These are phyloP conservation scores for Cercospora nicotianae DNA, from an alignment of 2,329 filamentous ascomycete species.

Conservation along the genomic window DNA sequence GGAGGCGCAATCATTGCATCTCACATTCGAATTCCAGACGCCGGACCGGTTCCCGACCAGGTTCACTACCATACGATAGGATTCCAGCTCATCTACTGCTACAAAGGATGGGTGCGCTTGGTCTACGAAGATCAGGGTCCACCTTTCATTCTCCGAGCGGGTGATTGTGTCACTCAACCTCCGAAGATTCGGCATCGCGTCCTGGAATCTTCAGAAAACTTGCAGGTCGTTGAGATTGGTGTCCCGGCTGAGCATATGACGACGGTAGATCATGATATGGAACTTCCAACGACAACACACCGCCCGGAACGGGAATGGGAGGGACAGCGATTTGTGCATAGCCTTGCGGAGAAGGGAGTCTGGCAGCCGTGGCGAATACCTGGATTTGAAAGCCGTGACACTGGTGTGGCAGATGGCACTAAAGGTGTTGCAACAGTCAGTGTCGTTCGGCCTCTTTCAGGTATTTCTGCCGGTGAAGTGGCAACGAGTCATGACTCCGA, in stretches of 20 bases:
- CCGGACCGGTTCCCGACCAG: slow-evolving; percentile 19
- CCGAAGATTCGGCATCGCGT: slow-evolving; percentile 22
- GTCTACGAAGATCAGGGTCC: slow-evolving; percentile 23
- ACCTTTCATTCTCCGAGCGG: slow-evolving; percentile 19
- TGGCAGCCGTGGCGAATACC: slow-evolving; percentile 17
- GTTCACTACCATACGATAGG: slow-evolving; percentile 22
- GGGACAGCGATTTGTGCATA: slow-evolving; percentile 20
- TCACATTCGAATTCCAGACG: slow-evolving; percentile 20
- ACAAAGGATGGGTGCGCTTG: slow-evolving; percentile 18
- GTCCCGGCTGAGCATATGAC: slow-evolving; percentile 23
- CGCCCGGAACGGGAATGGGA: slow-evolving; percentile 20
- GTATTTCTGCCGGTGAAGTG: not conserved
- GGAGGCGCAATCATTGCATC: slow-evolving; percentile 24
- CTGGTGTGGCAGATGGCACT: slow-evolving; percentile 16
- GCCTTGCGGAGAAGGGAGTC: slow-evolving; percentile 11
- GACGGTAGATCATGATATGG: slow-evolving; percentile 16
- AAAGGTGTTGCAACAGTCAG: slow-evolving; percentile 18
- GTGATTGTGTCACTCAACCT: slow-evolving; percentile 23
- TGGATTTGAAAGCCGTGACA: slow-evolving; percentile 18
- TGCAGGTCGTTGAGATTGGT: slow-evolving; percentile 21
- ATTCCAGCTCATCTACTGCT: slow-evolving; percentile 23
- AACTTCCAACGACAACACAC: slow-evolving; percentile 10
- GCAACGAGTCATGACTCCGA: slow-evolving; percentile 17
- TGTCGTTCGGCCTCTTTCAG: slow-evolving; percentile 6
- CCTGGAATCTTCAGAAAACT: slow-evolving; percentile 12